Evolutionary conservation across 129 eudicot genomes (phyloP).

Genomic region (Dittrichia graveolens): DNA sequence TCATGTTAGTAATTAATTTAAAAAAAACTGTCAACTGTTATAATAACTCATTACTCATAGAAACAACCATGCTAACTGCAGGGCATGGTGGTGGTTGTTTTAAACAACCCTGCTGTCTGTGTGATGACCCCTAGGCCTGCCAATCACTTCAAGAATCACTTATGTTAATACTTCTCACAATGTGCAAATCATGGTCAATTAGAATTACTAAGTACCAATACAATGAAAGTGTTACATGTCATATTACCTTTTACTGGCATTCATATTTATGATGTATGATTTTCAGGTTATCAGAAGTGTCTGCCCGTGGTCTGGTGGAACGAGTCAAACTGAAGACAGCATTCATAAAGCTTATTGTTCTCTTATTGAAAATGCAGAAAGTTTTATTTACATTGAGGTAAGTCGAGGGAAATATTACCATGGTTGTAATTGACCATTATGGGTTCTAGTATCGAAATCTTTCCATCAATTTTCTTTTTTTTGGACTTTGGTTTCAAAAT

Average conservation of each 20-base stretch:
- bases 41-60: not conserved
- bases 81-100: no score
- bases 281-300: slow-evolving; percentile 95
- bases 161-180: not conserved
- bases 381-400: slow-evolving; percentile 93
- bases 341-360: slow-evolving; percentile 90
- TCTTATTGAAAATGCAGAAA: slow-evolving; percentile 89
- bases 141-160: not conserved
- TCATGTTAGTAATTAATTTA: not conserved
- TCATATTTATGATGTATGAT: slow-evolving; percentile 19
- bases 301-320: slow-evolving; percentile 96
- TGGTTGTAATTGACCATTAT: slow-evolving; percentile 3
- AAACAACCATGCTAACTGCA: not conserved
- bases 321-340: slow-evolving; percentile 96
- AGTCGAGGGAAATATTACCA: slow-evolving; percentile 5
- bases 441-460: slow-evolving; percentile 4
- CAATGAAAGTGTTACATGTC: not conserved
- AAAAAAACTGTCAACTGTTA: not conserved
- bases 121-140: not conserved
- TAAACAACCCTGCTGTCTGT: not conserved
- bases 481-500: not conserved
- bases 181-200: not conserved
- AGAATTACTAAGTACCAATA: slow-evolving; percentile 2
- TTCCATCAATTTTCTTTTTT: not conserved
- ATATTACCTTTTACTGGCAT: slow-evolving; percentile 4